These are phyloP conservation scores for Hirsutella rhossiliensis DNA, from an alignment of 2,329 filamentous ascomycete genomes.

Conservation along the genomic window DNA sequence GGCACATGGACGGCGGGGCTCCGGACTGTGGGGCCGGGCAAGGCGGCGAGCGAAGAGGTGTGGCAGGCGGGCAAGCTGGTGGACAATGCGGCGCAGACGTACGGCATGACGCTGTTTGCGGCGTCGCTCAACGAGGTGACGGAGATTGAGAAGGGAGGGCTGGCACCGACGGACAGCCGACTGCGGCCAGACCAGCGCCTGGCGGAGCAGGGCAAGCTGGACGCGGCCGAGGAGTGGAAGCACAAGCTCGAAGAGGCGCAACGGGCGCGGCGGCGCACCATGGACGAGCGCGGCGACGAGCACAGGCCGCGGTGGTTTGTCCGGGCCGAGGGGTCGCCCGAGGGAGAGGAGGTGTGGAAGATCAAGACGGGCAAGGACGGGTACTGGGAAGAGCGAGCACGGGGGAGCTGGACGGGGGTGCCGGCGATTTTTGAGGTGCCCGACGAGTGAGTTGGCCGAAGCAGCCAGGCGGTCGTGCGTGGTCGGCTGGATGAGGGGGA, in stretches of 20 bases:
- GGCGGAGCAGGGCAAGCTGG: slow-evolving; percentile 69
- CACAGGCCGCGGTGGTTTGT: slow-evolving; percentile 80
- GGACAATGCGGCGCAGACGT: slow-evolving; percentile 65
- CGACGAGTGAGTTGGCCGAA: background rate
- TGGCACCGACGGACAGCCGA: slow-evolving; percentile 74
- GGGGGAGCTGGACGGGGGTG: slow-evolving; percentile 51
- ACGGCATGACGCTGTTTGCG: slow-evolving; percentile 81
- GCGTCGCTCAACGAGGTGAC: slow-evolving; percentile 84
- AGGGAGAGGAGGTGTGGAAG: slow-evolving; percentile 60
- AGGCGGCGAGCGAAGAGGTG: slow-evolving; percentile 50
- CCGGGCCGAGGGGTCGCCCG: slow-evolving; percentile 45
- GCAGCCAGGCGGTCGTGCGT: background rate
- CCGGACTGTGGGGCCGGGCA: slow-evolving; percentile 51
- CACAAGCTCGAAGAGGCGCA: slow-evolving; percentile 77
- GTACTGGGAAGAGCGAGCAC: slow-evolving; percentile 82
- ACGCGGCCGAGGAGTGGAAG: slow-evolving; percentile 76
- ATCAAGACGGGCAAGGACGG: slow-evolving; percentile 72
- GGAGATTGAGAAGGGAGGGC: slow-evolving; percentile 55
- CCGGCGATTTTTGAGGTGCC: slow-evolving; percentile 34
- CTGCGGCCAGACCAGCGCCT: slow-evolving; percentile 80
- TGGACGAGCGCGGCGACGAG: slow-evolving; percentile 63
- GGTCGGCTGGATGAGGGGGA: no score
- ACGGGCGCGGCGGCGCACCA: slow-evolving; percentile 56
- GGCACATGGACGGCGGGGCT: slow-evolving; percentile 81
- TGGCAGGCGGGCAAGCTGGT: slow-evolving; percentile 75